Evolutionary conservation across 768 basidiomycete genomes (phyloP).

Genomic region (Cystofilobasidium capitatum): DNA sequence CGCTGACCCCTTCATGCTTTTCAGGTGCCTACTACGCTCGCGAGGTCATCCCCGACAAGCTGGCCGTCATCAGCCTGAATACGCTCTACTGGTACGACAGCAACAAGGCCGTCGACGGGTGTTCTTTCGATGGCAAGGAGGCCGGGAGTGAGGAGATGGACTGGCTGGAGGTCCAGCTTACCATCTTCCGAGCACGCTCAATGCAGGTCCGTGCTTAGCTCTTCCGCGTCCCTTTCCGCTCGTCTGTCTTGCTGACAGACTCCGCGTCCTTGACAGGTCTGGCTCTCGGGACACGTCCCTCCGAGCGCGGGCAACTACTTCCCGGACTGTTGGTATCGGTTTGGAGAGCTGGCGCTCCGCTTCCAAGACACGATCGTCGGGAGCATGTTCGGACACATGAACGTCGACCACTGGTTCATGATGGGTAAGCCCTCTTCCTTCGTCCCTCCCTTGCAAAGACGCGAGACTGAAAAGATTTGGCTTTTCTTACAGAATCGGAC

Average conservation of each 20-base stretch:
- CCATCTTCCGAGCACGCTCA: slow-evolving; percentile 54
- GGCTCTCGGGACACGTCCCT: slow-evolving; percentile 65
- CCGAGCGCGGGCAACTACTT: slow-evolving; percentile 59
- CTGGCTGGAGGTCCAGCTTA: slow-evolving; percentile 80
- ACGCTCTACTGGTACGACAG: slow-evolving; percentile 86
- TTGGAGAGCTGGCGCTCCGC: slow-evolving; percentile 53
- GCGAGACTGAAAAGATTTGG: background rate
- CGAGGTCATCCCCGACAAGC: slow-evolving; percentile 63
- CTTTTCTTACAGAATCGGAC: background rate
- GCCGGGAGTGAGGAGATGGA: slow-evolving; percentile 82
- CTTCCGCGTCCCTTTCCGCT: slow-evolving; percentile 13
- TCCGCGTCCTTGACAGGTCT: slow-evolving; percentile 47
- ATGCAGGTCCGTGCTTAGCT: slow-evolving; percentile 52
- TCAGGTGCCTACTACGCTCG: slow-evolving; percentile 64
- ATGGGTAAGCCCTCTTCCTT: slow-evolving; percentile 30
- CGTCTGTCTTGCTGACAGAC: no score
- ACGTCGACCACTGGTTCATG: slow-evolving; percentile 53
- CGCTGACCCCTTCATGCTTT: background rate
- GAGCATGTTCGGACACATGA: slow-evolving; percentile 61
- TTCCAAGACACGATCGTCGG: slow-evolving; percentile 83
- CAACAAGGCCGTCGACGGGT: slow-evolving; percentile 36
- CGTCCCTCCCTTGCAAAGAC: background rate
- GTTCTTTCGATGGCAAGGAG: slow-evolving; percentile 49
- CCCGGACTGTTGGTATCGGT: slow-evolving; percentile 44
- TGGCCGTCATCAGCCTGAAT: slow-evolving; percentile 76